A percentile compares a stretch with the other conserved stretches of the same genome.
Conservation (phyloP, 1,284 basidiomycete genomes). For the Ceratobasidium sp. region DNA sequence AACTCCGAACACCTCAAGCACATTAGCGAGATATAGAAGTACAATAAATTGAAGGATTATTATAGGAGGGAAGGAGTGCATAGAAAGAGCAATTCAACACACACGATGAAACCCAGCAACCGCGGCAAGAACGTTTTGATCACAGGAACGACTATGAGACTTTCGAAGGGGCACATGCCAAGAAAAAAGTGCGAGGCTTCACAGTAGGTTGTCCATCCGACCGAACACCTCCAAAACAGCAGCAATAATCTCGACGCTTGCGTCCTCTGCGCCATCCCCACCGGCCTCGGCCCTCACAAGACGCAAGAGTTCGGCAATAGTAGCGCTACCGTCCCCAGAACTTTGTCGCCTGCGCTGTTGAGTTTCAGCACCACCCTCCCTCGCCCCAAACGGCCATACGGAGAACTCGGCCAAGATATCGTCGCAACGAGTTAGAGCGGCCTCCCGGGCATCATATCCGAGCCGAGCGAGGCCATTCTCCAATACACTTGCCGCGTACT, state of each 20-base stretch:
- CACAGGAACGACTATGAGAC: constrained; percentile 27
- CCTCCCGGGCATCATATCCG: constrained; percentile 90
- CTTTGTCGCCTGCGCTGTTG: constrained; percentile 56
- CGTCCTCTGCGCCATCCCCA: constrained; percentile 70
- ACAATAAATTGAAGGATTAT: constrained; percentile 44
- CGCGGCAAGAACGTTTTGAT: constrained; percentile 13
- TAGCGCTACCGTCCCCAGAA: constrained; percentile 66
- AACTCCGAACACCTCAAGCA: constrained; percentile 23
- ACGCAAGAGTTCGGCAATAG: constrained; percentile 81
- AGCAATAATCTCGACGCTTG: constrained; percentile 88
- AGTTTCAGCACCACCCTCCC: constrained; percentile 52
- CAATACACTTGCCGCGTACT: constrained; percentile 91
- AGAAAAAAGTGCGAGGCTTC: constrained; percentile 30
- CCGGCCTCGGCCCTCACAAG: constrained; percentile 82
- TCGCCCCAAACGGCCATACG: constrained; percentile 85
- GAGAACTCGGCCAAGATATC: constrained; percentile 92
- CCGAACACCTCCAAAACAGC: constrained; percentile 92
- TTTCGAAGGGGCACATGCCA: constrained; percentile 3
- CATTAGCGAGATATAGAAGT: constrained; percentile 40
- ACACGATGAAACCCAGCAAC: constrained; percentile 13
- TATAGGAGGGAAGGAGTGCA: constrained; percentile 19
- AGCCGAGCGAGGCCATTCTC: constrained; percentile 91
- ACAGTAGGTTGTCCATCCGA: constrained; percentile 85
- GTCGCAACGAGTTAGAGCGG: constrained; percentile 90
- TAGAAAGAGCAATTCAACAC: constrained; percentile 9